Evolutionary conservation across 208 protist genomes (phyloP).

Genomic region (Naegleria gruberi): DNA sequence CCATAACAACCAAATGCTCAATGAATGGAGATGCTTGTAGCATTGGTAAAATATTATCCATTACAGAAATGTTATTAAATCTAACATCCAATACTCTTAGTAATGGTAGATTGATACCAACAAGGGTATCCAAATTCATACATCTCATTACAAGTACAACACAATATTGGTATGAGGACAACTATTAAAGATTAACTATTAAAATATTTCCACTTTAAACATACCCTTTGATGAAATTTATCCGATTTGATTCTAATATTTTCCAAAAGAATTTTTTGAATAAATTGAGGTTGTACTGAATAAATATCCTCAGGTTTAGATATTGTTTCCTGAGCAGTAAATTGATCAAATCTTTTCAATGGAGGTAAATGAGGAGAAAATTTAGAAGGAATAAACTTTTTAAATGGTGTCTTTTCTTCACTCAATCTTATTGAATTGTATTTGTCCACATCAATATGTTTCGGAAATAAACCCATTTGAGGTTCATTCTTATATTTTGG

Average conservation of each 20-base stretch:
- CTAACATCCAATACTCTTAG: neutral
- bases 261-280: neutral
- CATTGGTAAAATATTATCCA: neutral
- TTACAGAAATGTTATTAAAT: neutral
- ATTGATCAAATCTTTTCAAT: neutral
- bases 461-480: neutral
- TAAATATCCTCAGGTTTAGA: neutral
- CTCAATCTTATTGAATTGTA: neutral
- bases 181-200: neutral
- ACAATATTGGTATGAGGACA: neutral
- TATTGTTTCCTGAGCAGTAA: neutral
- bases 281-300: neutral
- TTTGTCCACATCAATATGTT: neutral
- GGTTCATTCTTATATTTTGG: neutral
- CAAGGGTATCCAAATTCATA: neutral
- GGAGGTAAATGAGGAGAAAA: neutral
- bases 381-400: neutral
- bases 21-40: neutral
- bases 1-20: neutral
- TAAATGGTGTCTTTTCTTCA: neutral
- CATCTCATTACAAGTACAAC: neutral
- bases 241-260: neutral
- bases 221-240: neutral
- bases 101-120: neutral
- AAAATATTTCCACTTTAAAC: neutral